Evolutionary conservation across 2,329 filamentous ascomycete genomes (phyloP).

Genomic region (Monilinia polystroma): DNA sequence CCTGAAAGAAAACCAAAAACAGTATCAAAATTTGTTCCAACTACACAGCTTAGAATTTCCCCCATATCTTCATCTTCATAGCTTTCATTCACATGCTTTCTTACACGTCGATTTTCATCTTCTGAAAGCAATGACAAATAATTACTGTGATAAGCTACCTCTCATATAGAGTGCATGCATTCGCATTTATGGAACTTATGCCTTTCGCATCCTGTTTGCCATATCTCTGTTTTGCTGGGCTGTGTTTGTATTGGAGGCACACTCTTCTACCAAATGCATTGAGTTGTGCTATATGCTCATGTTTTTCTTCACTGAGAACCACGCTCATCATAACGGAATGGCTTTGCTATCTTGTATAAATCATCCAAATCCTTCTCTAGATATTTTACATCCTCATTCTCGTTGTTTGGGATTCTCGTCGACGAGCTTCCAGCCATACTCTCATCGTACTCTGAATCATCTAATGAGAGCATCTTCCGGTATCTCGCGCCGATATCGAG

Average conservation of each 20-base stretch:
- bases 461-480: background rate
- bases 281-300: background rate
- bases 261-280: background rate
- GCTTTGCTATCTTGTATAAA: too few relatives aligned
- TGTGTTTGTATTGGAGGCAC: too few relatives aligned
- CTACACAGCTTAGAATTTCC: too few relatives aligned
- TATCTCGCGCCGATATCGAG: too few relatives aligned
- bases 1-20: background rate
- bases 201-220: too few relatives aligned
- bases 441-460: background rate
- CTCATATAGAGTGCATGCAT: background rate
- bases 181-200: too few relatives aligned
- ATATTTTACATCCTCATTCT: background rate
- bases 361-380: background rate
- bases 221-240: too few relatives aligned
- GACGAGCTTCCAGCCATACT: too few relatives aligned
- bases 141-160: background rate
- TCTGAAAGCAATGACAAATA: background rate
- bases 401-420: accelerated
- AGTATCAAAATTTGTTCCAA: background rate
- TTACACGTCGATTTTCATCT: background rate
- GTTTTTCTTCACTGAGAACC: background rate
- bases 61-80: background rate
- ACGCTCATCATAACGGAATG: background rate
- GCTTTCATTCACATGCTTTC: too few relatives aligned